phyloP scores from a whole-genome alignment of 805 yeast genomes.

The Ogataea degrootiae region DNA sequence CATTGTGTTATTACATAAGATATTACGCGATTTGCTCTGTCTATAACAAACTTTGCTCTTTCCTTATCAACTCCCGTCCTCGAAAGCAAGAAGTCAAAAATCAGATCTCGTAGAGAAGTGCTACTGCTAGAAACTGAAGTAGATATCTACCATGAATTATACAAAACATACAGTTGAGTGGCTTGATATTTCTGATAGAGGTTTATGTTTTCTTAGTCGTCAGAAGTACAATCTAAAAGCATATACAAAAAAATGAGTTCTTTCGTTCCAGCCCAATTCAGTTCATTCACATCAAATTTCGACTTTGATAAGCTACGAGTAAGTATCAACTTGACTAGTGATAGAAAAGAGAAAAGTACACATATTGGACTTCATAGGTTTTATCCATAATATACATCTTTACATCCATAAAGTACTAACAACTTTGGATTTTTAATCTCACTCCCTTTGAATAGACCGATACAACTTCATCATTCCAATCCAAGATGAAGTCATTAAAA shows the following conservation, averaged over 20 bases:
- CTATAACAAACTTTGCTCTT: no score
- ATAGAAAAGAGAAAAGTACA: no score
- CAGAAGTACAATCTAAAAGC: background rate
- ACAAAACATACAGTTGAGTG: background rate
- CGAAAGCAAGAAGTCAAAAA: background rate
- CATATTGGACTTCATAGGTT: no score
- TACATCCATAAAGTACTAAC: background rate
- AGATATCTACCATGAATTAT: background rate
- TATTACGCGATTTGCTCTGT: no score
- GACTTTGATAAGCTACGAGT: conserved; percentile 30
- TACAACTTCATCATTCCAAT: conserved; percentile 44
- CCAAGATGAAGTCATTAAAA: conserved; percentile 62
- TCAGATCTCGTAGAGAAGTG: background rate
- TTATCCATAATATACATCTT: no score
- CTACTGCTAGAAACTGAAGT: no score
- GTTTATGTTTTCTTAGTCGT: no score
- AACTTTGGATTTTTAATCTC: background rate
- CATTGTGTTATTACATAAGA: no score
- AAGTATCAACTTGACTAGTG: conserved; percentile 6
- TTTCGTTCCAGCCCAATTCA: conserved; percentile 34
- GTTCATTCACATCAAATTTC: conserved; percentile 28
- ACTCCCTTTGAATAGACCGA: conserved; percentile 20
- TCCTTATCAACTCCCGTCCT: no score
- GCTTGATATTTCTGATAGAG: no score
- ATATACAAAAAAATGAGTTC: conserved; percentile 18